Conservation (phyloP, 306 rosid species). For the Cyclanthera cordifolia region DNA sequence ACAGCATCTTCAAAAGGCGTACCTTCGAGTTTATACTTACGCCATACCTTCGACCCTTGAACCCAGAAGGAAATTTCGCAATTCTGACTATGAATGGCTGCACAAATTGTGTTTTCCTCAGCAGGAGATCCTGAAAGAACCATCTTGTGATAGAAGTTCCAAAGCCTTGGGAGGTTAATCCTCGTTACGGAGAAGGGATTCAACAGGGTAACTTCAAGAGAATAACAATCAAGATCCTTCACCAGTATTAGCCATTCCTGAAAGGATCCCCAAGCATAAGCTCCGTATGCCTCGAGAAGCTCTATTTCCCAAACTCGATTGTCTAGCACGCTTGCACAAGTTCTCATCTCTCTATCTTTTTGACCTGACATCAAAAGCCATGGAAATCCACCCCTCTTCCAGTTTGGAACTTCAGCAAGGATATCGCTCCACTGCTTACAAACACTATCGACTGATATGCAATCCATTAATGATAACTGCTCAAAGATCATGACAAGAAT, state of each 20-base stretch:
- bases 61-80: constrained; percentile 38
- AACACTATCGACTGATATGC: constrained; percentile 38
- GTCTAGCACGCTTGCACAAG: constrained; percentile 41
- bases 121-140: constrained; percentile 38
- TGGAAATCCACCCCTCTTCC: constrained; percentile 40
- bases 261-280: constrained; percentile 55
- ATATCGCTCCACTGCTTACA: constrained; percentile 43
- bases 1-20: constrained; percentile 51
- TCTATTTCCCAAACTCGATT: constrained; percentile 4
- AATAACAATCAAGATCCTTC: no score
- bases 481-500: constrained; percentile 32
- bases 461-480: constrained; percentile 28
- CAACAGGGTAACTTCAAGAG: no score
- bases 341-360: constrained; percentile 28
- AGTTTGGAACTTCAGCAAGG: constrained; percentile 34
- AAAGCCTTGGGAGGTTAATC: no score
- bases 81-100: constrained; percentile 36
- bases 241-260: neutral
- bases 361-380: constrained; percentile 53
- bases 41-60: constrained; percentile 33
- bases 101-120: constrained; percentile 28
- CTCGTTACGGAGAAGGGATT: no score
- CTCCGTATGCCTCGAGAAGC: constrained; percentile 12
- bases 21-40: constrained; percentile 27
- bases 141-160: no score